A percentile compares a stretch with the other conserved stretches of the same genome.
phyloP scores from a whole-genome alignment of 2,329 filamentous ascomycete species.

The Dendrostoma leiphaemia region DNA sequence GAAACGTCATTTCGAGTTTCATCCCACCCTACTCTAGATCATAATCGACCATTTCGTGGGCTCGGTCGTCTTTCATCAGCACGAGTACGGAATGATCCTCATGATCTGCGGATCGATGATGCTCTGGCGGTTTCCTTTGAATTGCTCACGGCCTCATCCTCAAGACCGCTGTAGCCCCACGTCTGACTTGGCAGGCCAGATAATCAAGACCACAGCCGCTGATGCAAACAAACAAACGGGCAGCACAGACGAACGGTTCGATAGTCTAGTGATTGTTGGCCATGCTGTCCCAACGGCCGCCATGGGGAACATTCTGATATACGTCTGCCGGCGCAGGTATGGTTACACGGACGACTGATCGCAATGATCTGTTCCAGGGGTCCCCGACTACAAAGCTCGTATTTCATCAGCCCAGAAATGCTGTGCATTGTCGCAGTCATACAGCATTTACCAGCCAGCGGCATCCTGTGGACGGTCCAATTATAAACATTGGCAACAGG shows the following conservation, averaged over 20 bases:
- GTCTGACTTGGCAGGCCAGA: not conserved
- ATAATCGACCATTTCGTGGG: not conserved
- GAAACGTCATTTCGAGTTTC: slow-evolving; percentile 6
- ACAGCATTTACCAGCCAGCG: slow-evolving; percentile 8
- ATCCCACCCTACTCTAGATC: slow-evolving; percentile 1
- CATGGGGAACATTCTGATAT: not conserved
- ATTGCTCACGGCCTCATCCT: not conserved
- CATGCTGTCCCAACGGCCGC: not conserved
- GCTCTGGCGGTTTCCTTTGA: not conserved
- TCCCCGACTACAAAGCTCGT: slow-evolving; percentile 18
- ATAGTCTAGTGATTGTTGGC: too few species aligned
- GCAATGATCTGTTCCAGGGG: slow-evolving; percentile 16
- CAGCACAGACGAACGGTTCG: not conserved
- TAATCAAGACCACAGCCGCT: not conserved
- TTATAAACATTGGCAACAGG: not conserved
- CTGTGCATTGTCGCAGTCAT: slow-evolving; percentile 15
- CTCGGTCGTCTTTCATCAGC: not conserved
- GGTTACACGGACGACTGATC: slow-evolving; percentile 13
- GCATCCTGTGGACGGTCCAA: not conserved
- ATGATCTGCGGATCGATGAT: slow-evolving; percentile 1
- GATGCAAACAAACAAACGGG: not conserved
- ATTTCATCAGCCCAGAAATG: slow-evolving; percentile 17
- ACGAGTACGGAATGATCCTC: not conserved
- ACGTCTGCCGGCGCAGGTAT: not conserved
- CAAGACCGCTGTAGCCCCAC: not conserved